These are phyloP conservation scores for Teratosphaeria gauchensis DNA, from an alignment of 2,329 filamentous ascomycete species.

Conservation along the genomic window DNA sequence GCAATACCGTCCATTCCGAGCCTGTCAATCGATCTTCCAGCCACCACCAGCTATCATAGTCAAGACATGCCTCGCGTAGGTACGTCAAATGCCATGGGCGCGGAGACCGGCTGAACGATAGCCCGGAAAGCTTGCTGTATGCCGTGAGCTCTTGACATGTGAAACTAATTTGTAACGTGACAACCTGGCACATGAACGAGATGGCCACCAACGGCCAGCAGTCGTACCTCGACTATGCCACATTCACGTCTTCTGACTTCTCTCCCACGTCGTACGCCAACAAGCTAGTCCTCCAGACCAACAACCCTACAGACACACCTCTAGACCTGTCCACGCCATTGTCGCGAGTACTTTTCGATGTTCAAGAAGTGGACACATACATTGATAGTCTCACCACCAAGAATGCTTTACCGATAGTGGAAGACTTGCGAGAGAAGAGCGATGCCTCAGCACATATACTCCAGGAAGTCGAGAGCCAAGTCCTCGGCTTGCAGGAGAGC, in stretches of 20 bases:
- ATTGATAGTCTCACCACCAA: constrained; percentile 84
- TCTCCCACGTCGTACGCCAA: constrained; percentile 78
- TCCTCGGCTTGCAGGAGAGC: constrained; percentile 70
- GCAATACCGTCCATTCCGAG: neutral
- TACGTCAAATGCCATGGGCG: neutral
- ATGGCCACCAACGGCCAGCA: constrained; percentile 1
- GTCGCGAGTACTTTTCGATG: constrained; percentile 87
- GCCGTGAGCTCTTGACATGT: neutral
- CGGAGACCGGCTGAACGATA: neutral
- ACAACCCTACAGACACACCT: constrained; percentile 81
- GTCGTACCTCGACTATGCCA: constrained; percentile 84
- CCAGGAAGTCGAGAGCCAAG: constrained; percentile 66
- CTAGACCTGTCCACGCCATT: constrained; percentile 91
- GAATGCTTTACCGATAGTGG: constrained; percentile 69
- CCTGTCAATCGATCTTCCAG: neutral
- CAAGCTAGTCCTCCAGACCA: constrained; percentile 75
- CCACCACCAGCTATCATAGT: neutral
- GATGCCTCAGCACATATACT: constrained; percentile 64
- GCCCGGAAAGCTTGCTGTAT: neutral
- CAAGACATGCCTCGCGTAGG: too few species aligned
- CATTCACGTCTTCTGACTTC: constrained; percentile 77
- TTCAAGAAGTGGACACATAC: constrained; percentile 92
- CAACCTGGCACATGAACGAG: neutral
- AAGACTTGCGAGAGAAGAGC: constrained; percentile 66
- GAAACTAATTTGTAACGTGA: neutral